Evolutionary conservation across 306 rosid genomes (phyloP).

Genomic region (Vigna radiata): DNA sequence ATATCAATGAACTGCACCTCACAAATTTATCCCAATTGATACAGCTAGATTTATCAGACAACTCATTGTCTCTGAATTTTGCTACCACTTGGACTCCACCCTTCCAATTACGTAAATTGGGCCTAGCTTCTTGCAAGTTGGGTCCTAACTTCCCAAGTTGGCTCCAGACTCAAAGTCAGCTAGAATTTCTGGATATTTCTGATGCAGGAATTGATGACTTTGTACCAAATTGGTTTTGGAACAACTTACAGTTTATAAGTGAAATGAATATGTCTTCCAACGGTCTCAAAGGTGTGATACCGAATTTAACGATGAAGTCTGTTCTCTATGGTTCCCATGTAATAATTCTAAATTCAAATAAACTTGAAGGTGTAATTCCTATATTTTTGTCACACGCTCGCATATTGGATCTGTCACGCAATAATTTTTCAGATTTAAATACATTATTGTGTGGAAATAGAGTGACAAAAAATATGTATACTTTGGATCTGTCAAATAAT

Average conservation of each 20-base stretch:
- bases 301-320: constrained; percentile 2
- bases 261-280: constrained; percentile 7
- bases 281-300: constrained; percentile 22
- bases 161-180: not conserved
- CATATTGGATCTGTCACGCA: not conserved
- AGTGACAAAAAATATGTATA: accelerated
- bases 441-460: not conserved
- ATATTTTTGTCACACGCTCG: not conserved
- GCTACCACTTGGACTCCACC: constrained; percentile 4
- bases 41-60: accelerated
- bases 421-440: constrained; percentile 8
- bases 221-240: constrained; percentile 40
- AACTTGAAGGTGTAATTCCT: constrained; percentile 25
- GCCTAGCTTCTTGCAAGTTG: constrained; percentile 19
- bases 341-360: constrained; percentile 18
- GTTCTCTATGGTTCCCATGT: accelerated
- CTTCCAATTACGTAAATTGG: not conserved
- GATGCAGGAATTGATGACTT: not conserved
- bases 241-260: accelerated
- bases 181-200: accelerated
- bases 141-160: constrained; percentile 37
- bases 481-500: constrained; percentile 29
- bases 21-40: not conserved
- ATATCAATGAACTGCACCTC: constrained; percentile 22
- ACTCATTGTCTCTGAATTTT: constrained; percentile 1